Percentiles rank a stretch among this genome's conserved stretches.
Conservation (phyloP, 2,329 filamentous ascomycete genomes). For the Neopestalotiopsis clavispora region DNA sequence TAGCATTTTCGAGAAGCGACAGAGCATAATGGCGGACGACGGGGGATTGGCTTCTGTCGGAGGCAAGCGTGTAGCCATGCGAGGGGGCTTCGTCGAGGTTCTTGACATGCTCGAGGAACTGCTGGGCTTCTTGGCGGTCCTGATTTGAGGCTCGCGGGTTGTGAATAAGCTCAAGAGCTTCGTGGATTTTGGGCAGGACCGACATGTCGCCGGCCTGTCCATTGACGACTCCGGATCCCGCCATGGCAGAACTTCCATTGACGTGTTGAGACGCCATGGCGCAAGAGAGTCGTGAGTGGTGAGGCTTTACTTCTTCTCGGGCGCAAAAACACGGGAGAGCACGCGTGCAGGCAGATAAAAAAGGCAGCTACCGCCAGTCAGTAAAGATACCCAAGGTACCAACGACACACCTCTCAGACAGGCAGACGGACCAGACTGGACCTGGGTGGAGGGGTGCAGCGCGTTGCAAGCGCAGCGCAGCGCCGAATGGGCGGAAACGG, state of each 20-base stretch:
- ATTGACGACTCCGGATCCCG: constrained; percentile 42
- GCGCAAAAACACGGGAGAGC: background rate
- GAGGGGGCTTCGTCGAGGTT: constrained; percentile 71
- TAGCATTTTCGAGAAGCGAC: constrained; percentile 86
- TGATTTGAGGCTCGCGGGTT: constrained; percentile 80
- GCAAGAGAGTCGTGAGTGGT: background rate
- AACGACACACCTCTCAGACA: background rate
- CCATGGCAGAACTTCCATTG: constrained; percentile 34
- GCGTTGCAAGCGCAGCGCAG: background rate
- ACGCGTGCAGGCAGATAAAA: background rate
- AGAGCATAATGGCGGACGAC: constrained; percentile 93
- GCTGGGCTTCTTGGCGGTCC: constrained; percentile 79
- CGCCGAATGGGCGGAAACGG: background rate
- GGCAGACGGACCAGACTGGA: background rate
- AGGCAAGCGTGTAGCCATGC: constrained; percentile 83
- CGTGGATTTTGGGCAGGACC: constrained; percentile 72
- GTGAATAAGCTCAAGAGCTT: constrained; percentile 88
- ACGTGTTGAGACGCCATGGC: constrained; percentile 22
- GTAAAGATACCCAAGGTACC: background rate
- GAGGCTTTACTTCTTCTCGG: background rate
- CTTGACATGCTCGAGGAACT: constrained; percentile 87
- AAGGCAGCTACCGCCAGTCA: background rate
- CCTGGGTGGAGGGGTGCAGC: background rate
- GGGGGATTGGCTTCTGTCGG: constrained; percentile 74
- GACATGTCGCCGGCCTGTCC: constrained; percentile 44